Evolutionary conservation across 495 filamentous ascomycete genomes (phyloP), one percentile per base, ranked within the genome.

Genomic region (Clohesyomyces aquaticus): DNA sequence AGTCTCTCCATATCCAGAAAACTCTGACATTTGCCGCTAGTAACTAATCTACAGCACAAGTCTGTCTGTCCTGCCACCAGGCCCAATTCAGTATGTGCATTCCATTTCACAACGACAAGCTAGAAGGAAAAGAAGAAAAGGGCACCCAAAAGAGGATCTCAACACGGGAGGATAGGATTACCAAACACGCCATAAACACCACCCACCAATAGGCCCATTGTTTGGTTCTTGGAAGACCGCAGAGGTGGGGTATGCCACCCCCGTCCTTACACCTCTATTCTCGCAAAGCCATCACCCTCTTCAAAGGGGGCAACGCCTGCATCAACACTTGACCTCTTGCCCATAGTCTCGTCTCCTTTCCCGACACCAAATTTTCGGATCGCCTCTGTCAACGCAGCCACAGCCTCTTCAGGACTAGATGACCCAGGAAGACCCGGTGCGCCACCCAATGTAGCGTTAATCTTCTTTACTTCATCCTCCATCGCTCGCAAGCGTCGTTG

Each of bases 401-500:
- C 59, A 19, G 64, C 68, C 18, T 70, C 68, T 19, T 67, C 68
- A 11, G 63, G 41, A 22, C 19, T 48, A 32, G 64, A 57, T 16
- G 47, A 46, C 12, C 64, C 68, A 3, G 60, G 55, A 11, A 65
- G 38, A 21, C 61, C 67, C 12, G 32, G 32, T 14, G 28, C 47
- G n/a, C 54, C 63, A 28, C 64, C 55, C n/a, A 67, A 19, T 3
- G 25, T 53, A 1, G 21, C 38, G 22, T 48, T 51, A 41, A 67
- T 64, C 38, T 61, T 63, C 63, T 61, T 67, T 1, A 55, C 77
- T n/a, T 80, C 82, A 49, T 91, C 91, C 76, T 97, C 88, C 0
- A 90, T 87, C 65, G 92, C 87, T 65, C 85, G 80, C 14, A 96
- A 89, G 57, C 91, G 81, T 77, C 90, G 88, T 82, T 94, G 91